Percentiles rank a stretch among this genome's conserved stretches.
These are phyloP conservation scores for Fusarium dlaminii DNA, from an alignment of 2,329 filamentous ascomycete species.

Conservation along the genomic window DNA sequence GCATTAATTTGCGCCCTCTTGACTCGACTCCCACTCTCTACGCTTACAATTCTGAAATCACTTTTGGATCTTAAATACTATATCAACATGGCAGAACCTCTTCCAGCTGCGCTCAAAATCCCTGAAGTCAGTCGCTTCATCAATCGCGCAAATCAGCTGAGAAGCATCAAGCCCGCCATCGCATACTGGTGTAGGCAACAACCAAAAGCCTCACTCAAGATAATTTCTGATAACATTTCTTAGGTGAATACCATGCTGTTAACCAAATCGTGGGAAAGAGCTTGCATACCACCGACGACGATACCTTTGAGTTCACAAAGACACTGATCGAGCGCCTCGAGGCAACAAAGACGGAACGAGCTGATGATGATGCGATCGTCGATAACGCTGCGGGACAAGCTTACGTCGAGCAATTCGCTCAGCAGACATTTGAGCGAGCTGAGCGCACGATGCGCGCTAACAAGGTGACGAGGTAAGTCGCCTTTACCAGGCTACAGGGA, in stretches of 20 bases:
- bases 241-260: constrained; percentile 90
- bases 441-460: constrained; percentile 84
- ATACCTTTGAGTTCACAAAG: constrained; percentile 82
- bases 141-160: constrained; percentile 83
- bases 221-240: constrained; percentile 9
- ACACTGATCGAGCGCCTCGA: constrained; percentile 92
- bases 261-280: constrained; percentile 87
- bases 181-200: constrained; percentile 87
- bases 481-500: fast-evolving
- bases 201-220: neutral
- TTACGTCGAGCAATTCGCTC: constrained; percentile 92
- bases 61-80: neutral
- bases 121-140: constrained; percentile 88
- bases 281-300: constrained; percentile 81
- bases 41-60: neutral
- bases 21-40: neutral
- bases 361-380: constrained; percentile 81
- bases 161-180: constrained; percentile 84
- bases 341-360: constrained; percentile 65
- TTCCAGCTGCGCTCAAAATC: constrained; percentile 68
- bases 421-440: constrained; percentile 86
- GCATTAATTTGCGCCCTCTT: constrained; percentile 27
- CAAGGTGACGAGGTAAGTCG: constrained; percentile 77
- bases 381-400: constrained; percentile 89
- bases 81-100: constrained; percentile 69